Base-by-base conservation (phyloP, 2,329 filamentous ascomycete species). In the Fusarium beomiforme region DNA sequence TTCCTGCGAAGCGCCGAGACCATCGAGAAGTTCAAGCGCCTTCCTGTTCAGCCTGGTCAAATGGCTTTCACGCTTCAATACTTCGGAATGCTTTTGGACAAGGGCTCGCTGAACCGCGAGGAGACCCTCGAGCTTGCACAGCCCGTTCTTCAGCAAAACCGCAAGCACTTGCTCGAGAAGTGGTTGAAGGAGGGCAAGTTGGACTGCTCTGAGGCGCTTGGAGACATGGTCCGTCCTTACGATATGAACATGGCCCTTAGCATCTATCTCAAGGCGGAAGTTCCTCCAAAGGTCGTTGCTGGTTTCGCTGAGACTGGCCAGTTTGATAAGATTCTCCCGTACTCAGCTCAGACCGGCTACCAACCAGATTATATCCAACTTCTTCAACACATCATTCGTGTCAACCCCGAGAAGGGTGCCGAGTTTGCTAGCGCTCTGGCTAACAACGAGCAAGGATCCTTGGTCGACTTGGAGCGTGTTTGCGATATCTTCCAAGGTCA, bases 401-500 rank as follows among this genome's bases (percentile, higher is more conserved):
- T 94, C 70, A 97, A 95, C 81, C 92, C 95, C 1, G 95, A 98
- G 79, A 97, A 97, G 86, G 95, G 93, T 71, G 90, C 93, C 1
- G 96, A 99, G 78, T 98, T 99, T 77, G 97, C 96, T 24, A 93
- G 92, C n/a, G 90, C 93, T 71, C 88, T 99, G 67, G 95, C 93
- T 44, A 97, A 96, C 81, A 91, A 96, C 75, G 93, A 97, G 78
- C 90, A 91, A 66, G 95, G 94, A 29, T 91, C 95, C 26, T 85
- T 98, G 64, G 91, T 99, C 73, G 96, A 98, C 76, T 90, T 98
- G 62, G 94, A 97, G 79, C 93, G 95, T 49, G 95, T 98, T 26
- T 94, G 98, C 51, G 96, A 99, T 81, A 94, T 99, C 65, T 99
- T 99, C 91, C 92, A 98, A 82, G 95, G 95, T 13, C 96, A 99